Base-by-base conservation (phyloP, 805 yeast species). In the Alloascoidea africana region DNA sequence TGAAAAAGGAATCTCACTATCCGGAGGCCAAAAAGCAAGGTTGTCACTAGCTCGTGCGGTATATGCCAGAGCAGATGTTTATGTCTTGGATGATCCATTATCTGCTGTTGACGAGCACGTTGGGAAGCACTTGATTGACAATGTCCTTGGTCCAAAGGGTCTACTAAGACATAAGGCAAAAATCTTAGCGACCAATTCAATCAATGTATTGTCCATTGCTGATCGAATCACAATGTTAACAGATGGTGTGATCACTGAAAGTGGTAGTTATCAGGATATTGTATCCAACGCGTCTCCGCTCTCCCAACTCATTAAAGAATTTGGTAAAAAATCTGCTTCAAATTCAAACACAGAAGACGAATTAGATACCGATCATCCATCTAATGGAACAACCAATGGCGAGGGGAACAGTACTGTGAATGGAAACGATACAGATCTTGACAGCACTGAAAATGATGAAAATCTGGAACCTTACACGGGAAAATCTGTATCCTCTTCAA, bases 61-160 rank as follows among this genome's bases (percentile, higher is more conserved):
- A 5, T 91, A 91, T 54, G 72, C 95, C 8, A 69, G 97, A 45
- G 93, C 97, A 2, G 97, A 91, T 52, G 73, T 91, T 18, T 86
- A 84, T 54, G 60, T 91, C 32, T 60, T 91, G 44, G 98, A 91
- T 55, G 98, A 91, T 58, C 83, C 94, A 5, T 67, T 91, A 42
- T 80, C 94, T 54, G 98, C 98, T 17, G 98, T 91, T 33, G 98
- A 91, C 59, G 96, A 86, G 49, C 98, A 91, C 54, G 98, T 91
- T 44, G 89, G 95, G 8, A 75, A 73, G 45, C 94, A 85, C 51
- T 64, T 91, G 48, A 76, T 82, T 46, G 77, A 76, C 46, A 76
- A 81, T 50, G 95, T 87, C 15, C 63, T 87, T 40, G 93, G 96
- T 15, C 73, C 84, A 13, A 59, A 69, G 19, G 96, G 96, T 42